A percentile compares a stretch with the other conserved stretches of the same genome.
These are phyloP conservation scores for Aspergillus egyptiacus DNA, from an alignment of 495 filamentous ascomycete genomes.

Conservation along the genomic window DNA sequence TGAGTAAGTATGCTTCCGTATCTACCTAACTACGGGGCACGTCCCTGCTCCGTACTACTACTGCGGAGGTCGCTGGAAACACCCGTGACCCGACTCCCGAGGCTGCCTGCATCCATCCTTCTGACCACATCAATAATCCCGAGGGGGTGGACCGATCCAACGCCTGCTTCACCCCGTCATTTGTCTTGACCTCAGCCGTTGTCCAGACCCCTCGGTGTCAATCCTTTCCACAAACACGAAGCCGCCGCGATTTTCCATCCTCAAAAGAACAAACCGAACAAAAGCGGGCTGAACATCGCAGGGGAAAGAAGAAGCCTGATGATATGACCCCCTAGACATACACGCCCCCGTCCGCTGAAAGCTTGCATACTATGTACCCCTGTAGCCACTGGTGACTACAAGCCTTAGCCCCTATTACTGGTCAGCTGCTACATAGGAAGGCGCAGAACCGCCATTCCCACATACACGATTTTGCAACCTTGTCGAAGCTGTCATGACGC, in stretches of 20 bases:
- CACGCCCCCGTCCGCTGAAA: too few species aligned
- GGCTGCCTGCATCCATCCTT: constrained; percentile 4
- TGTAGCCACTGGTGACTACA: background rate
- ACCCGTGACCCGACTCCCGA: constrained; percentile 7
- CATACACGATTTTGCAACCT: background rate
- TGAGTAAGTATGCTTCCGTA: too few species aligned
- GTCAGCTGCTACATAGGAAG: background rate
- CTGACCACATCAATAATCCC: constrained; percentile 8
- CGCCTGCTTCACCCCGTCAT: constrained; percentile 6
- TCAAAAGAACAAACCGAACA: too few species aligned
- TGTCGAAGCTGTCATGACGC: background rate
- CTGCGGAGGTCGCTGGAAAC: background rate
- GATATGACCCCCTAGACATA: too few species aligned
- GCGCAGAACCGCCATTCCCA: background rate
- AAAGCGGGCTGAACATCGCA: too few species aligned
- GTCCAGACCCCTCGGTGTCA: constrained; percentile 14
- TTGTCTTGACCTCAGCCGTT: constrained; percentile 7
- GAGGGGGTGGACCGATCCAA: constrained; percentile 5
- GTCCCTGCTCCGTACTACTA: constrained; percentile 4
- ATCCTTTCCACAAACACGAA: background rate
- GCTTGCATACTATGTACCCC: too few species aligned
- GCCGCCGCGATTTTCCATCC: background rate
- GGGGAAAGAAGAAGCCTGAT: too few species aligned
- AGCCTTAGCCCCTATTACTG: background rate
- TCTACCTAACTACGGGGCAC: too few species aligned